phyloP scores from a whole-genome alignment of 2,329 filamentous ascomycete species.

The Talaromyces sp. region DNA sequence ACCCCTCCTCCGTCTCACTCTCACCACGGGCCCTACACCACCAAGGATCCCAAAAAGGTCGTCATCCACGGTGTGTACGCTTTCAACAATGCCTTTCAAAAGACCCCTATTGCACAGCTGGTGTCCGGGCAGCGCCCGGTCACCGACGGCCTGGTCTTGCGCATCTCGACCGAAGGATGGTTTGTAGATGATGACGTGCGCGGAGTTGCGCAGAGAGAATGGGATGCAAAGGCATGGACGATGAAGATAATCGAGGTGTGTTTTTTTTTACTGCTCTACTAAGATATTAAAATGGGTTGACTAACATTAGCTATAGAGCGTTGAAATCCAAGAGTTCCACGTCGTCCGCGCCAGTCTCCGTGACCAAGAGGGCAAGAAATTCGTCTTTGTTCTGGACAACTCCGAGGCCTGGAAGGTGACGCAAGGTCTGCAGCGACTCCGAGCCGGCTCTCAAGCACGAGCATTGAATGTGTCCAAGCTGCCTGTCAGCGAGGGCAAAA shows the following conservation, averaged over 20 bases:
- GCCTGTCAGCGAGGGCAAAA: slow-evolving; percentile 41
- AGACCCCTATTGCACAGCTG: slow-evolving; percentile 85
- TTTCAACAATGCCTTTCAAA: slow-evolving; percentile 84
- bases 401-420: slow-evolving; percentile 61
- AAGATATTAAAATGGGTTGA: not conserved
- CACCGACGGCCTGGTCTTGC: slow-evolving; percentile 86
- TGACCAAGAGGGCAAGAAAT: slow-evolving; percentile 58
- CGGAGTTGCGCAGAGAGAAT: slow-evolving; percentile 88
- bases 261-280: not conserved
- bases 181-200: slow-evolving; percentile 97
- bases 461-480: slow-evolving; percentile 51
- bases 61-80: slow-evolving; percentile 89
- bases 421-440: slow-evolving; percentile 53
- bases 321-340: slow-evolving; percentile 46
- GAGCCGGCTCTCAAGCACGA: slow-evolving; percentile 53
- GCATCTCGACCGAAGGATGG: slow-evolving; percentile 87
- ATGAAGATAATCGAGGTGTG: slow-evolving; percentile 88
- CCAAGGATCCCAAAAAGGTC: slow-evolving; percentile 91
- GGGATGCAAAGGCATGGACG: slow-evolving; percentile 98
- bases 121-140: slow-evolving; percentile 79
- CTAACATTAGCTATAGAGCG: slow-evolving; percentile 28
- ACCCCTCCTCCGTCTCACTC: slow-evolving; percentile 67
- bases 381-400: slow-evolving; percentile 57
- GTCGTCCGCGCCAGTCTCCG: slow-evolving; percentile 55
- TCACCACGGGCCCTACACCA: slow-evolving; percentile 72